Evolutionary conservation across 73 alveolate species (phyloP), one percentile per base, ranked within the genome.

Genomic region (Blepharisma japonicum): DNA sequence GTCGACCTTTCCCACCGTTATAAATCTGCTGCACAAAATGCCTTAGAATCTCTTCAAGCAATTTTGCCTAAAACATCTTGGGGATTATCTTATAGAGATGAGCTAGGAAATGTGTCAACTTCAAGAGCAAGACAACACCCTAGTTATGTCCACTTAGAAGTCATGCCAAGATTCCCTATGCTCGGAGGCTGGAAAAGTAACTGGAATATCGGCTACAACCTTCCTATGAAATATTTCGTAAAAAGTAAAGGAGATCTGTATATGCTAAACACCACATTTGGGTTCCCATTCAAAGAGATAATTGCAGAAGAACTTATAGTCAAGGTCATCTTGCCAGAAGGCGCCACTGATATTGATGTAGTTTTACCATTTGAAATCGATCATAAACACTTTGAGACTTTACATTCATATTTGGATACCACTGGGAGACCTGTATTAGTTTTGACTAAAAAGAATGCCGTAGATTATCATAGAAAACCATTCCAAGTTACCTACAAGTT

Each of bases 101-200:
- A 90, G 66, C 91, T 96, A 11, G 99, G 99, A n/a, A 96, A 96
- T 80, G 89, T 96, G 6, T 91, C 98, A 0, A 86, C 99, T 47
- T 87, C 97, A 6, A 81, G 86, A 80, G 99, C 99, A 5, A 72
- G 54, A 77, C 94, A 98, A 87, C 66, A 55, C 68, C 27, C 61
- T 72, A 88, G 86, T 54, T 81, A 80, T 55, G 98, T 95, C 27
- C 83, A 83, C 77, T 90, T 96, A 61, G 68, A 81, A 72, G 86
- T 94, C 49, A 84, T 81, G 45, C 98, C 99, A 0, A 77, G 99
- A 82, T 96, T 94, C 87, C 98, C 98, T 14, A 82, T 96, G 71
- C 79, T 96, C 51, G 99, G 99, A 46, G 98, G 98, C 55, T 96
- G 99, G 99, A 94, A 91, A 86, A 84, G 93, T 50, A 91, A 88